Conservation (phyloP, 176 grass and related monocot species). For the Saccharum officinarum region DNA sequence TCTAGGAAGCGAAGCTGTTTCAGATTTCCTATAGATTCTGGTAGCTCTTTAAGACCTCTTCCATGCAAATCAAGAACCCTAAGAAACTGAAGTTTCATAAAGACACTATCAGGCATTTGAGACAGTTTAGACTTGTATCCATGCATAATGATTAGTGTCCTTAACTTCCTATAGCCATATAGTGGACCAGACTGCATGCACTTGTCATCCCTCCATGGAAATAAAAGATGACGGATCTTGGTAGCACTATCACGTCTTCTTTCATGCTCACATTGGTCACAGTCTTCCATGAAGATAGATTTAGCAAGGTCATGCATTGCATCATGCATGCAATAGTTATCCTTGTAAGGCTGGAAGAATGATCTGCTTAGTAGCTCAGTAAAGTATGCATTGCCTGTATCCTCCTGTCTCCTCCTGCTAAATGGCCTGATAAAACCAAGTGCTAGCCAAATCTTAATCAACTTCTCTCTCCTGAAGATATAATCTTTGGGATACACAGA, state of each 20-base stretch:
- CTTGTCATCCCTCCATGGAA: slow-evolving; percentile 36
- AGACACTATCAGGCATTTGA: slow-evolving; percentile 37
- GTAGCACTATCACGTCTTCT: background rate
- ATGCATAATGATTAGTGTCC: slow-evolving; percentile 60
- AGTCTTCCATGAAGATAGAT: slow-evolving; percentile 64
- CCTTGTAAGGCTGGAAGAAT: slow-evolving; percentile 58
- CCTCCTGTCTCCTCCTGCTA: slow-evolving; percentile 49
- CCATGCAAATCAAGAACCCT: slow-evolving; percentile 63
- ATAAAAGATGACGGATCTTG: slow-evolving; percentile 67
- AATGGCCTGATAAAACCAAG: slow-evolving; percentile 52
- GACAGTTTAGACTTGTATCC: slow-evolving; percentile 47
- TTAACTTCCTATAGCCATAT: slow-evolving; percentile 52
- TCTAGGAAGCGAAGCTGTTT: slow-evolving; percentile 73
- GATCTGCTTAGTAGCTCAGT: slow-evolving; percentile 62
- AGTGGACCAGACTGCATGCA: slow-evolving; percentile 40
- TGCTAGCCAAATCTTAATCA: slow-evolving; percentile 71
- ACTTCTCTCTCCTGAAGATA: slow-evolving; percentile 51
- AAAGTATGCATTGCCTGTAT: slow-evolving; percentile 60
- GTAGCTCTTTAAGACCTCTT: slow-evolving; percentile 48
- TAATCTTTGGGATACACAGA: slow-evolving; percentile 78
- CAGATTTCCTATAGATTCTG: slow-evolving; percentile 67
- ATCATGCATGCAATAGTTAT: slow-evolving; percentile 65
- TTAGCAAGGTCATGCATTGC: slow-evolving; percentile 72
- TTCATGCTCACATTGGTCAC: slow-evolving; percentile 40
- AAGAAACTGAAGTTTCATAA: slow-evolving; percentile 51